Evolutionary conservation across 768 basidiomycete species (phyloP).

Genomic region (Trametes gibbosa): DNA sequence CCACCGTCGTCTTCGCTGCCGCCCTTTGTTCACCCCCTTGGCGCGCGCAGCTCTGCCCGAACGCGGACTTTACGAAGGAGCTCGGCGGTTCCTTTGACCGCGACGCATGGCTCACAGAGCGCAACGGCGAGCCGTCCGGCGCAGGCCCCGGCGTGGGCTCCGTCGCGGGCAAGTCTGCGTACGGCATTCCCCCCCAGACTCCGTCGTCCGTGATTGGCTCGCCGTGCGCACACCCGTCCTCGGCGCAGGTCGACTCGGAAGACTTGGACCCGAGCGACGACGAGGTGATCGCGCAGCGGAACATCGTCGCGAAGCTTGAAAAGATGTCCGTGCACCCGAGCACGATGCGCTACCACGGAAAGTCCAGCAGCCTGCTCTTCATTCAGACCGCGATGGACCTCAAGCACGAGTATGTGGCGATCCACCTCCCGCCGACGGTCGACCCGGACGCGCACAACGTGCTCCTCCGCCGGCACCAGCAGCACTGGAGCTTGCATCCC

Average conservation of each 20-base stretch:
- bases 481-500: conserved; percentile 50
- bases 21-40: too few relatives aligned
- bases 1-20: too few relatives aligned
- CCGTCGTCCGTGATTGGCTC: conserved; percentile 15
- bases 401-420: conserved; percentile 37
- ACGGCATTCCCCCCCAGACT: conserved; percentile 21
- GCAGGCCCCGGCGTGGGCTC: not conserved
- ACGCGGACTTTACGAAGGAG: conserved; percentile 58
- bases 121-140: conserved; percentile 19
- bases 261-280: conserved; percentile 31
- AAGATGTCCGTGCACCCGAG: conserved; percentile 28
- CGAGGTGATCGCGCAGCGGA: conserved; percentile 24
- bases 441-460: conserved; percentile 13
- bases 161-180: not conserved
- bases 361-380: conserved; percentile 41
- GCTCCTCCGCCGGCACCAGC: conserved; percentile 36
- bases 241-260: conserved; percentile 22
- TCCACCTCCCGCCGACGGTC: conserved; percentile 11
- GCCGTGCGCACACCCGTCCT: conserved; percentile 15
- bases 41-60: conserved; percentile 54
- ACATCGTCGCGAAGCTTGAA: conserved; percentile 31
- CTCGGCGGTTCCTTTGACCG: conserved; percentile 46
- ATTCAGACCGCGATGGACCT: conserved; percentile 42
- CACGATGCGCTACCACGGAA: conserved; percentile 39
- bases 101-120: conserved; percentile 32